These are phyloP conservation scores for Vararia minispora DNA, from an alignment of 768 basidiomycete genomes.

Conservation along the genomic window DNA sequence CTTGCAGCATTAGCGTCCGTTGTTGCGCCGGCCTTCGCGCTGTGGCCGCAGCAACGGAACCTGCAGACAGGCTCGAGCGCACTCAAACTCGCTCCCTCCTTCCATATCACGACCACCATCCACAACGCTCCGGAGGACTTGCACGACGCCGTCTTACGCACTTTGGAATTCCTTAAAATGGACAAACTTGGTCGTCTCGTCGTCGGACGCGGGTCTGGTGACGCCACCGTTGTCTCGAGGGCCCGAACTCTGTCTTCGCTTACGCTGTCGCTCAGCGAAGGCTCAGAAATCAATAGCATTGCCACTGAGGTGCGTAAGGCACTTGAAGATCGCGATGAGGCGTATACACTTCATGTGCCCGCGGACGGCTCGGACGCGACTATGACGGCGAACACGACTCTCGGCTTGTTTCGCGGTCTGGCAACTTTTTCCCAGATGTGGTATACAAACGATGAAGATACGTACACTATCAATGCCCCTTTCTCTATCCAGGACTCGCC, in stretches of 20 bases:
- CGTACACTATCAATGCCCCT: slow-evolving; percentile 29
- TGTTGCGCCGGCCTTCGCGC: slow-evolving; percentile 14
- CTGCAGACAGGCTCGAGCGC: slow-evolving; percentile 18
- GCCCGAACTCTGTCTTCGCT: too few relatives aligned
- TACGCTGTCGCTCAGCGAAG: slow-evolving; percentile 27
- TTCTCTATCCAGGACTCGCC: slow-evolving; percentile 31
- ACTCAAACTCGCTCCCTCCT: slow-evolving; percentile 30
- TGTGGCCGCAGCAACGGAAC: slow-evolving; percentile 24
- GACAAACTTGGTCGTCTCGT: too few relatives aligned
- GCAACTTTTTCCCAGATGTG: slow-evolving; percentile 43
- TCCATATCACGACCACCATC: slow-evolving; percentile 36
- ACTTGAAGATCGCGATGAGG: slow-evolving; percentile 28
- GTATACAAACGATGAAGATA: slow-evolving; percentile 24
- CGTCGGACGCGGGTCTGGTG: too few relatives aligned
- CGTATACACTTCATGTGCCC: slow-evolving; percentile 29
- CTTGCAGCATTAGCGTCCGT: too few relatives aligned
- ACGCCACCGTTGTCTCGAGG: too few relatives aligned
- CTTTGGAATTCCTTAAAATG: slow-evolving; percentile 28
- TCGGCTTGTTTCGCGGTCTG: slow-evolving; percentile 40
- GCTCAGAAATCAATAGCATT: slow-evolving; percentile 28
- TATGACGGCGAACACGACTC: slow-evolving; percentile 29
- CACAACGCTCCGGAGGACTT: slow-evolving; percentile 40
- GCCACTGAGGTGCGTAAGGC: slow-evolving; percentile 21
- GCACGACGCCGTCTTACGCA: slow-evolving; percentile 37
- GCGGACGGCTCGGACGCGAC: slow-evolving; percentile 22